Evolutionary conservation across 2,329 filamentous ascomycete genomes (phyloP), one percentile per base, ranked within the genome.

Genomic region (Arthrobotrys pseudoclavata): DNA sequence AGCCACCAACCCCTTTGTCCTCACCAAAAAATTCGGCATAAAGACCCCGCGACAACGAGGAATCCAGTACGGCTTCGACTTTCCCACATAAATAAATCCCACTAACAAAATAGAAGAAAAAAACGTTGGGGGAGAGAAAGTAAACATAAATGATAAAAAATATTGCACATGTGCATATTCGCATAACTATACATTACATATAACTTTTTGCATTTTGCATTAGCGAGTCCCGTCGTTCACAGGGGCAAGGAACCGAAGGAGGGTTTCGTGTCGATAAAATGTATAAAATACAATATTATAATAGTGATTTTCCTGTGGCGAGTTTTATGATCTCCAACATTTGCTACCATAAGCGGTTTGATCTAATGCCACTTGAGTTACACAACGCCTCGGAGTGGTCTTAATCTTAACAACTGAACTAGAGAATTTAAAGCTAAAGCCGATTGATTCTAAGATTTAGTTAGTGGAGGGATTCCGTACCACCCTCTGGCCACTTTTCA

Each of bases 21-120:
- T n/a, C 37, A 40, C 37, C 12, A 40, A 40, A 40, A 60, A 26
- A 3, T 24, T 42, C 20, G 42, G 52, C 40, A 47, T 66, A 48
- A 40, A 47, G 26, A 50, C 47, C 42, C 69, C 69, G 69, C 42
- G 24, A 29, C 42, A 53, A 37, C 24, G 26, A 48, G 69, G 69
- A 42, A 57, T 37, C 22, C 55, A 45, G 67, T 50, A 61, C 15
- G 31, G 15, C 40, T 24, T 15, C 62, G 20, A 24, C 10, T 22
- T 24, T 26, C 20, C 52, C 13, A 60, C 31, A n/a, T 22, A n/a
- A 24, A 53, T 12, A 22, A 42, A 42, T 22, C 26, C 50, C 22
- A 52, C 48, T 52, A 57, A n/a, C 15, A 34, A 34, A 34, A 15
- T 2, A 5, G 37, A n/a, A 3, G 12, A 20, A 45, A 62, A 45